phyloP scores from a whole-genome alignment of 2,329 filamentous ascomycete genomes.

The Claviceps sorghi region DNA sequence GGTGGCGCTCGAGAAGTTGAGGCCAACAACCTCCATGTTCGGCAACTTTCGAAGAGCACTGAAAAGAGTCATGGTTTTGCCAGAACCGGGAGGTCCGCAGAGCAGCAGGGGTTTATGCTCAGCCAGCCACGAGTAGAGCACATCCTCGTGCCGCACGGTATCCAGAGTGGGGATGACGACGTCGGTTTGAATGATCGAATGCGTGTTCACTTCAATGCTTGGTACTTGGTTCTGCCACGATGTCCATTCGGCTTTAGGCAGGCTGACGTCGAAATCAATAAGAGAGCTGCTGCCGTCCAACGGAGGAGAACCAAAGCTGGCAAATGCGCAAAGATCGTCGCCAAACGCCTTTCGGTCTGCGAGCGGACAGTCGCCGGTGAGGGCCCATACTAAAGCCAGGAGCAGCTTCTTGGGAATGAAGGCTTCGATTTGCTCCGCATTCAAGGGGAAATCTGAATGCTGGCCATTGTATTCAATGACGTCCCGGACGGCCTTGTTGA shows the following conservation, averaged over 20 bases:
- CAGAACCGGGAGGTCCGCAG: slow-evolving; percentile 92
- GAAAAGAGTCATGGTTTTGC: slow-evolving; percentile 99
- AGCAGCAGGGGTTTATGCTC: slow-evolving; percentile 95
- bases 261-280: slow-evolving; percentile 85
- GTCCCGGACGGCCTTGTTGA: slow-evolving; percentile 87
- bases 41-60: slow-evolving; percentile 91
- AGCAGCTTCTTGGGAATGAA: slow-evolving; percentile 91
- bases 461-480: slow-evolving; percentile 93
- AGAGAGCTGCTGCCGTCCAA: slow-evolving; percentile 67
- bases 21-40: slow-evolving; percentile 97
- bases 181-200: slow-evolving; percentile 94
- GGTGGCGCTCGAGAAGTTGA: slow-evolving; percentile 98
- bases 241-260: slow-evolving; percentile 79
- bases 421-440: slow-evolving; percentile 74
- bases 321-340: slow-evolving; percentile 66
- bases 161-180: slow-evolving; percentile 96
- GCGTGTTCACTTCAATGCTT: slow-evolving; percentile 90
- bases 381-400: slow-evolving; percentile 83
- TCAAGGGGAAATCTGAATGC: slow-evolving; percentile 85
- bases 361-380: slow-evolving; percentile 89
- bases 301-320: slow-evolving; percentile 72
- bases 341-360: slow-evolving; percentile 79
- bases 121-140: slow-evolving; percentile 98
- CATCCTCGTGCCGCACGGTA: slow-evolving; percentile 93
- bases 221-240: slow-evolving; percentile 94